phyloP scores from a whole-genome alignment of 495 filamentous ascomycete genomes.

The Daldinia childiae region DNA sequence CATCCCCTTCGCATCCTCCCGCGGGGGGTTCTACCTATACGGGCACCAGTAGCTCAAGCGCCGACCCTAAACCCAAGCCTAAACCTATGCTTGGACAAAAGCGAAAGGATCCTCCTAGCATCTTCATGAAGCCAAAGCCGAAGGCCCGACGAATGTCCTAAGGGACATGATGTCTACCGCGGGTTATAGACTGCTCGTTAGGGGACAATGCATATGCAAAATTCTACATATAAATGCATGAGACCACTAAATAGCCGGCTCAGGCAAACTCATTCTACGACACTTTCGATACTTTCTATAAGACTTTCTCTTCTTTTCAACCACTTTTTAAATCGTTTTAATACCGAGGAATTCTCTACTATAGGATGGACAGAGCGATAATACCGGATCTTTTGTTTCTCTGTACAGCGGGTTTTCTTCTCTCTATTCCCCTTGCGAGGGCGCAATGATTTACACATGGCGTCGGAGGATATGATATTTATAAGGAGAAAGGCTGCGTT shows the following conservation, averaged over 20 bases:
- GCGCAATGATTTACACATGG: neutral
- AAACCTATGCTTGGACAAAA: slow-evolving; percentile 31
- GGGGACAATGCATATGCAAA: neutral
- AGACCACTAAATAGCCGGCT: neutral
- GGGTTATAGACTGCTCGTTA: neutral
- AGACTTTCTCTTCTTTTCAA: neutral
- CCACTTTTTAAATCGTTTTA: neutral
- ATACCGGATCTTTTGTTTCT: neutral
- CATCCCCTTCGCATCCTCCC: neutral
- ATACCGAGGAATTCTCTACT: neutral
- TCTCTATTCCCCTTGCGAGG: neutral
- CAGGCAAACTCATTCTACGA: neutral
- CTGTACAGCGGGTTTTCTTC: neutral
- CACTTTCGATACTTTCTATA: neutral
- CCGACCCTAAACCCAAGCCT: slow-evolving; percentile 9
- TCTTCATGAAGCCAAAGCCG: slow-evolving; percentile 48
- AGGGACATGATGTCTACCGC: neutral
- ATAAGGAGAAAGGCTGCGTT: neutral
- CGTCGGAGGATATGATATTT: neutral
- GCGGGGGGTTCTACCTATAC: neutral
- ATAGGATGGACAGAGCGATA: neutral
- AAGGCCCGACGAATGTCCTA: slow-evolving; percentile 35
- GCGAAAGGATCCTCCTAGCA: slow-evolving; percentile 43
- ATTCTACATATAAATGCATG: neutral
- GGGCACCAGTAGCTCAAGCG: neutral